A percentile compares a stretch with the other conserved stretches of the same genome.
Conservation (phyloP, 108 stramenopile genomes). For the Schizochytrium sp. region DNA sequence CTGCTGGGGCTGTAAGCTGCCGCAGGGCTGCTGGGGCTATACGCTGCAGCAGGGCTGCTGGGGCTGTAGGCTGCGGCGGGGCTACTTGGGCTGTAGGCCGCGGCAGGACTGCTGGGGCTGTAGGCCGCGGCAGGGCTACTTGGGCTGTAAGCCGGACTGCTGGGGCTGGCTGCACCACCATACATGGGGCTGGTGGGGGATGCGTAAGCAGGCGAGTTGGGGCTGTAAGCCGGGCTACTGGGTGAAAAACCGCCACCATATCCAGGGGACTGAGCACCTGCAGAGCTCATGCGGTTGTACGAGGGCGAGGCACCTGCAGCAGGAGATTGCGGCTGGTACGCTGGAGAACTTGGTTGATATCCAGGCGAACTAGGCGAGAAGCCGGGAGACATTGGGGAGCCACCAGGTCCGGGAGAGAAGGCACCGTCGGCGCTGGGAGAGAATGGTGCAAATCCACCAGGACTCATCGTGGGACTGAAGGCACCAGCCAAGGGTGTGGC, state of each 20-base stretch:
- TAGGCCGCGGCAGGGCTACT: conserved; percentile 58
- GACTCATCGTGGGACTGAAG: conserved; percentile 79
- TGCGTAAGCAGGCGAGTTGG: conserved; percentile 61
- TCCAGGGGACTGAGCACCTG: conserved; percentile 59
- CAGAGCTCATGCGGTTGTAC: conserved; percentile 54
- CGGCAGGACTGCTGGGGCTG: conserved; percentile 72
- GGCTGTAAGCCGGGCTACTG: conserved; percentile 68
- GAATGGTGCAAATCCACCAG: neutral
- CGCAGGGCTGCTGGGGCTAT: conserved; percentile 86
- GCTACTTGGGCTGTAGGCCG: conserved; percentile 84
- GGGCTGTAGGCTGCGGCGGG: conserved; percentile 81
- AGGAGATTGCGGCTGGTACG: conserved; percentile 50
- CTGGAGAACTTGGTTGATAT: conserved; percentile 58
- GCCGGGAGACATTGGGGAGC: conserved; percentile 28
- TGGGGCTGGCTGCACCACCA: conserved; percentile 64
- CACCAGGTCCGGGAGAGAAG: conserved; percentile 41
- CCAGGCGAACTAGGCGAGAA: conserved; percentile 58
- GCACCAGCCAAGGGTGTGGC: conserved; percentile 77
- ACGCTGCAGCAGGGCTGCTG: conserved; percentile 68
- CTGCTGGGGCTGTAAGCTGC: conserved; percentile 74
- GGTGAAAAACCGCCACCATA: conserved; percentile 66
- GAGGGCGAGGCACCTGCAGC: conserved; percentile 44
- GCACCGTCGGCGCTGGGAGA: conserved; percentile 30
- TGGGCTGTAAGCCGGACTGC: conserved; percentile 69
- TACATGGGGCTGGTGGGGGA: conserved; percentile 66